Percentiles rank a stretch among this genome's conserved stretches.
These are phyloP conservation scores for Paecilomyces niveus DNA, from an alignment of 2,329 filamentous ascomycete species.

Conservation along the genomic window DNA sequence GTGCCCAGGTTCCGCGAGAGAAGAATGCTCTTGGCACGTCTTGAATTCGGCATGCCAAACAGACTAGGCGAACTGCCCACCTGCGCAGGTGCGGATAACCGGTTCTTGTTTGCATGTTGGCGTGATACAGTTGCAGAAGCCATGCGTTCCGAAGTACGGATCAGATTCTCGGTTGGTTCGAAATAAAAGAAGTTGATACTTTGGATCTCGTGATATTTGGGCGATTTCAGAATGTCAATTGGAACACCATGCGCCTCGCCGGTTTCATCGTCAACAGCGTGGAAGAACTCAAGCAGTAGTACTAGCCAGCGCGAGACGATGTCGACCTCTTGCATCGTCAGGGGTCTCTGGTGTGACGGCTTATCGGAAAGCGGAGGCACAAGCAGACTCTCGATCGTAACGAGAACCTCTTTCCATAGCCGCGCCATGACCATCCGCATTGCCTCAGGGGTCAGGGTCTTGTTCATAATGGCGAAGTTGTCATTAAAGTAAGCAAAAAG, in stretches of 20 bases:
- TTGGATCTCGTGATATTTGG: constrained; percentile 96
- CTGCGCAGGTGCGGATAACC: constrained; percentile 61
- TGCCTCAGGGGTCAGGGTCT: constrained; percentile 87
- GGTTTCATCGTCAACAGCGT: constrained; percentile 76
- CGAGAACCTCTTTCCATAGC: constrained; percentile 93
- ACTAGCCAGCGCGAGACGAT: constrained; percentile 93
- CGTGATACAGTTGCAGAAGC: constrained; percentile 75
- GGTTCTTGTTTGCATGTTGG: constrained; percentile 62
- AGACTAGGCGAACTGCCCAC: constrained; percentile 43
- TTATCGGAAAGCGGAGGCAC: constrained; percentile 95
- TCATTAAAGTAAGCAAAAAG: constrained; percentile 95
- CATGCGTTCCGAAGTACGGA: constrained; percentile 95
- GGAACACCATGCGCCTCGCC: constrained; percentile 83
- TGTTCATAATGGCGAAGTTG: constrained; percentile 98
- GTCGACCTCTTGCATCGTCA: constrained; percentile 83
- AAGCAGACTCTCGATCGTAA: constrained; percentile 81
- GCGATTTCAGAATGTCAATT: constrained; percentile 84
- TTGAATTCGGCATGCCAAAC: constrained; percentile 41
- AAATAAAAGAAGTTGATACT: constrained; percentile 99
- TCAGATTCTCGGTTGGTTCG: constrained; percentile 80
- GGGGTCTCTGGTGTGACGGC: constrained; percentile 72
- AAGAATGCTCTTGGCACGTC: constrained; percentile 69
- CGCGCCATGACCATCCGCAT: constrained; percentile 98
- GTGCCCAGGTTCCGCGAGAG: constrained; percentile 89
- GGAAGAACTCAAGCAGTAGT: constrained; percentile 88